Conservation (phyloP, 768 basidiomycete genomes). For the Piloderma croceum region DNA sequence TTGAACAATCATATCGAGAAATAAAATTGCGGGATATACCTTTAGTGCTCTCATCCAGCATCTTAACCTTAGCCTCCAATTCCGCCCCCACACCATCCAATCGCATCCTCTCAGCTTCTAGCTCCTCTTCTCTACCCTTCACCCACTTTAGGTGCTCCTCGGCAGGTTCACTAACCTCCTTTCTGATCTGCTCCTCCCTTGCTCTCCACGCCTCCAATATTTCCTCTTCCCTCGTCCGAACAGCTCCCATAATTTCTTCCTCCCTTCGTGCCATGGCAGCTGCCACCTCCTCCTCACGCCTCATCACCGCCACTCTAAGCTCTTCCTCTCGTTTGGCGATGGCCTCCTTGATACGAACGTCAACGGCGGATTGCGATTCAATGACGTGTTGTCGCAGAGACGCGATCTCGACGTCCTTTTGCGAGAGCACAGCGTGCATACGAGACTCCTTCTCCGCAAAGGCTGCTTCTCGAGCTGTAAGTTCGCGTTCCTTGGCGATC, state of each 20-base stretch:
- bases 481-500: constrained; percentile 57
- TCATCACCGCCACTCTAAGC: constrained; percentile 54
- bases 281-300: constrained; percentile 68
- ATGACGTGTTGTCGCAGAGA: constrained; percentile 39
- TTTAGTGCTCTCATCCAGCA: constrained; percentile 39
- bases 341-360: constrained; percentile 49
- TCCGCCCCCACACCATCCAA: constrained; percentile 43
- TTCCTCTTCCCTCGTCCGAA: constrained; percentile 58
- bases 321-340: constrained; percentile 64
- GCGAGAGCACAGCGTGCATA: constrained; percentile 38
- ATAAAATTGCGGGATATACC: background rate
- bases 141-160: constrained; percentile 44
- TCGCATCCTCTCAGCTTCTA: constrained; percentile 45
- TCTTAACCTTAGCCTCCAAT: constrained; percentile 44
- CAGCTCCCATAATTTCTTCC: constrained; percentile 66
- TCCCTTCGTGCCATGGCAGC: constrained; percentile 59
- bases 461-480: constrained; percentile 49
- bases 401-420: constrained; percentile 59
- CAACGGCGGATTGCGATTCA: constrained; percentile 33
- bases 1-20: background rate
- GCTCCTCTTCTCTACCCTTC: constrained; percentile 45
- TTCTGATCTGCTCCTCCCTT: constrained; percentile 45
- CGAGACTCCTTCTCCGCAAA: constrained; percentile 53
- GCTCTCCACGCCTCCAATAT: constrained; percentile 53
- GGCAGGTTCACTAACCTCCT: constrained; percentile 42